Evolutionary conservation across 2,329 filamentous ascomycete species (phyloP), one percentile per base, ranked within the genome.

Genomic region (Botrytis aclada): DNA sequence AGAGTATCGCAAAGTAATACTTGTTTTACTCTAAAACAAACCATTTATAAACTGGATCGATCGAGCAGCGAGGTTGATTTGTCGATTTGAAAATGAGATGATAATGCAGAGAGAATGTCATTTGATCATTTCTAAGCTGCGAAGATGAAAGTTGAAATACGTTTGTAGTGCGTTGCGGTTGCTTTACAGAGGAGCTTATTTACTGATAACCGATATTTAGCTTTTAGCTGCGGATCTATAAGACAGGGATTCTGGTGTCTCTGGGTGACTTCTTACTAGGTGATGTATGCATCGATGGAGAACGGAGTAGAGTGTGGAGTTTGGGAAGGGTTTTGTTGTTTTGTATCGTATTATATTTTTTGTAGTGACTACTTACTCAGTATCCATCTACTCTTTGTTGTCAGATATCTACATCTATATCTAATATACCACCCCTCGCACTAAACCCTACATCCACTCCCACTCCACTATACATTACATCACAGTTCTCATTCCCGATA

Each of bases 221-320:
- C 3, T 9, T 56, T 14, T 18, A 29, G 51, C n/a, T 56, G n/a
- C 14, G 25, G n/a, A 29, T 56, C n/a, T 54, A 6, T 14, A 5
- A 29, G 51, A 18, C 14, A 10, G n/a, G 51, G 25, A n/a, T n/a
- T 29, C 8, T 8, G 51, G 14, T 9, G 14, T 16, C n/a, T 29
- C 51, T 54, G 0, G 18, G 25, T 1, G 51, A 29, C 1, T 54
- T 54, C 3, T 8, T 18, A 7, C 0, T 3, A 8, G 51, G 2
- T 29, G 14, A 54, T 8, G 2, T 29, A 3, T 56, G 25, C 14
- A 4, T 1, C 14, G 7, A 29, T 56, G 6, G 51, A 29, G n/a
- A 3, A 29, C 29, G 6, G 51, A 29, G n/a, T 18, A 56, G n/a
- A 29, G 1, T 56, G n/a, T 3, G n/a, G 18, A 8, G 3, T 56